Evolutionary conservation across 495 filamentous ascomycete genomes (phyloP), one percentile per base, ranked within the genome.

Genomic region (Podospora sp.): DNA sequence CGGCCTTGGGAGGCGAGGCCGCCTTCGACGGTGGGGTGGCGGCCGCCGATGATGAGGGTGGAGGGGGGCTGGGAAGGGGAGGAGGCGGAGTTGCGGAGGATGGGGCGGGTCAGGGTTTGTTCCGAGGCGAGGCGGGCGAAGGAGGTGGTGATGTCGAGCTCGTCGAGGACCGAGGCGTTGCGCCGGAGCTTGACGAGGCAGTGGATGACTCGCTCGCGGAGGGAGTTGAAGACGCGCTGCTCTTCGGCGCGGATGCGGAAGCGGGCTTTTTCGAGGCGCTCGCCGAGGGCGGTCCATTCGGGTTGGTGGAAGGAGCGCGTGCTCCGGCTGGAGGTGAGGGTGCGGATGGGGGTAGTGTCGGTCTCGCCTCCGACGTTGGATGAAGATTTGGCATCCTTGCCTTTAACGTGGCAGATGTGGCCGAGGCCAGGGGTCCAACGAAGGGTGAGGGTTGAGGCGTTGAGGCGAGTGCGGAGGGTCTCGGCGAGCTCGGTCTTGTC

Each of bases 371-470:
- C 77, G 21, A 84, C 33, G 26, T 24, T 2, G n/a, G 61, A 5
- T 7, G 60, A 26, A 0, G 69, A 64, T 35, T 25, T 22, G 27
- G 86, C 81, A 69, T 96, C 88, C 76, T 90, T 94, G 29, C 92
- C 92, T 79, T 91, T 97, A 67, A 97, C 86, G 70, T 97, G 93
- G 76, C 91, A 95, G 66, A 95, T 89, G 73, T 99, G 91, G 2
- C 95, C 93, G 4, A 94, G 81, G 0, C 87, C 87, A 0, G 95
- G 88, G 7, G 90, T 91, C 91, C 92, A 97, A 65, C 87, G 88
- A 11, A 99, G 83, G 1, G 90, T 91, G 12, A 97, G 79, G 57
- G 83, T 84, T 9, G 85, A 72, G 0, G 88, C 88, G 53, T 70
- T 76, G 62, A 79, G 73, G n/a, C 76, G 70, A 6, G 67, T 60